These are phyloP conservation scores for Gossypioides kirkii DNA, from an alignment of 345 rosid species.

Conservation along the genomic window DNA sequence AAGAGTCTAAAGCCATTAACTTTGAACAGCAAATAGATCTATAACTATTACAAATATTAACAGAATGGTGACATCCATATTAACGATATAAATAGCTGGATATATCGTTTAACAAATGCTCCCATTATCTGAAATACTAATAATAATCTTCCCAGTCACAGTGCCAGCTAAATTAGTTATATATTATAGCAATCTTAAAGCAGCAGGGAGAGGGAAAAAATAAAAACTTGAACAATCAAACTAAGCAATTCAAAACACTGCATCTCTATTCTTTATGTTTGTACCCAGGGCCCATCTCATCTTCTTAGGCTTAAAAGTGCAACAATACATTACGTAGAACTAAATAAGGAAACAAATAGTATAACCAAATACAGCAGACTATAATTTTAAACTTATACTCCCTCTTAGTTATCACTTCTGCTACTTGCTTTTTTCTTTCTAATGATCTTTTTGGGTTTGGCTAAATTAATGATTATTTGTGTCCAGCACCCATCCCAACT, in stretches of 20 bases:
- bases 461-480: too few relatives aligned
- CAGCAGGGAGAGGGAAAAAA: neutral
- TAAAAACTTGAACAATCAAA: neutral
- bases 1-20: neutral
- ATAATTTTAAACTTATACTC: neutral
- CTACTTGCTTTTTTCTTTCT: too few relatives aligned
- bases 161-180: neutral
- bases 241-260: neutral
- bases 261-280: neutral
- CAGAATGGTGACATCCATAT: neutral
- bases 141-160: neutral
- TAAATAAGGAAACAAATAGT: neutral
- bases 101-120: neutral
- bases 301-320: neutral
- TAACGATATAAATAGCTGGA: conserved; percentile 4
- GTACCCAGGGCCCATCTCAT: neutral
- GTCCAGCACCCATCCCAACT: neutral
- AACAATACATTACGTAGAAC: neutral
- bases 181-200: neutral
- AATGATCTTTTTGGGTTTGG: too few relatives aligned
- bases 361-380: neutral
- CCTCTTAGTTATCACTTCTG: too few relatives aligned
- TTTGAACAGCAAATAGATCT: neutral
- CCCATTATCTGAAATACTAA: neutral
- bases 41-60: neutral